Conservation (phyloP, 2,329 filamentous ascomycete genomes). For the Aspergillus sp. region DNA sequence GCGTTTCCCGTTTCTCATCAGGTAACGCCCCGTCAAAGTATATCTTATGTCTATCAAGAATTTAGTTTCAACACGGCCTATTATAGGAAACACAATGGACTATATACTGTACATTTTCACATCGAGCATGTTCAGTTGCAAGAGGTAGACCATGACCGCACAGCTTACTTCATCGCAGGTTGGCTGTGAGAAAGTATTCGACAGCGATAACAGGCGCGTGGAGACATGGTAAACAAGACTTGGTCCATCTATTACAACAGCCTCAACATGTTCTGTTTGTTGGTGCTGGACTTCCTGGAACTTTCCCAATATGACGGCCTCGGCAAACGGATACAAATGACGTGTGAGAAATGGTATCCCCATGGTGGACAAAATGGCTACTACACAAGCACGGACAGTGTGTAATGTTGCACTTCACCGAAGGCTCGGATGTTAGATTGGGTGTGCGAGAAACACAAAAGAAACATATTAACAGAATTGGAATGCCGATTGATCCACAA, state of each 20-base stretch:
- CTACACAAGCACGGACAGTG: not conserved
- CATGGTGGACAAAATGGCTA: not conserved
- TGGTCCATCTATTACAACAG: constrained; percentile 72
- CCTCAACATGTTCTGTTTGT: constrained; percentile 20
- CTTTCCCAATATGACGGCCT: constrained; percentile 27
- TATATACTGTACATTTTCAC: constrained; percentile 70
- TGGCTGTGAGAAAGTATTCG: constrained; percentile 48
- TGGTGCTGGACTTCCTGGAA: constrained; percentile 8
- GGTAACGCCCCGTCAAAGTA: constrained; percentile 88
- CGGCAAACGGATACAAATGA: constrained; percentile 35
- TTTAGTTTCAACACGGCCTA: constrained; percentile 14
- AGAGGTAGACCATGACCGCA: constrained; percentile 64
- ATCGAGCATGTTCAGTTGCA: constrained; percentile 56
- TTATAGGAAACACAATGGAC: constrained; percentile 14
- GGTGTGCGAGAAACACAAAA: no score
- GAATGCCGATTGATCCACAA: no score
- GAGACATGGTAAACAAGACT: constrained; percentile 75
- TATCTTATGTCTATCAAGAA: constrained; percentile 60
- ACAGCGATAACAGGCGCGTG: constrained; percentile 54
- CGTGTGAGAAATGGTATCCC: not conserved
- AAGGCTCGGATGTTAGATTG: not conserved
- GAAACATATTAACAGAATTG: no score
- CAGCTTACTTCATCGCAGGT: constrained; percentile 65
- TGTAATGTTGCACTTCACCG: not conserved
- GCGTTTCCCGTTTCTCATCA: constrained; percentile 61